Conservation (phyloP, 2,329 filamentous ascomycete genomes). For the Atkinsonella hypoxylon region DNA sequence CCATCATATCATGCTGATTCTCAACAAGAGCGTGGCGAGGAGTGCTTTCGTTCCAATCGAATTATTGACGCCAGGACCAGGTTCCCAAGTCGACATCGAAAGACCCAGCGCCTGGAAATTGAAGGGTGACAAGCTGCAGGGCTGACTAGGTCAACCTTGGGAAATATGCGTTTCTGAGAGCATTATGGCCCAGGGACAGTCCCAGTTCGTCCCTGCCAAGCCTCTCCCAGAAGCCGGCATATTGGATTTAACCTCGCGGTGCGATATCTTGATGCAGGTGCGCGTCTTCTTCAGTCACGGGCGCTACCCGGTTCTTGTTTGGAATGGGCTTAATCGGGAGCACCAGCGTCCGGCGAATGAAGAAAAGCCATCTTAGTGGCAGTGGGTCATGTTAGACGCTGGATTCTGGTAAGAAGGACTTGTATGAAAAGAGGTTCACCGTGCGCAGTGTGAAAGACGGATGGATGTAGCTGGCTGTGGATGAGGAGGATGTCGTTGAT, state of each 20-base stretch:
- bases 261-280: constrained; percentile 1
- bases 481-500: background rate
- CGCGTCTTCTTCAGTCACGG: background rate
- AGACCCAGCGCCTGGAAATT: constrained; percentile 5
- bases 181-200: background rate
- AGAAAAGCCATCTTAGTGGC: background rate
- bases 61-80: background rate
- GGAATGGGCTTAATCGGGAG: background rate
- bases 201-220: background rate
- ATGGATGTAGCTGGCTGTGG: background rate
- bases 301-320: background rate
- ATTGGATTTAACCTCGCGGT: no score
- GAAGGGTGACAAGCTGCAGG: constrained; percentile 1
- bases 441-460: background rate
- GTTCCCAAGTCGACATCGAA: background rate
- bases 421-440: background rate
- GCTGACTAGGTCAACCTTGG: background rate
- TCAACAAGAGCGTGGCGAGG: background rate
- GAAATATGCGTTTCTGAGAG: background rate
- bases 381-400: background rate
- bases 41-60: background rate
- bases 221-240: no score
- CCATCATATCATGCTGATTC: background rate
- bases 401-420: background rate
- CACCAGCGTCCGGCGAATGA: background rate